Base-by-base conservation (phyloP, 306 rosid species). In the Sicyos baderoa region DNA sequence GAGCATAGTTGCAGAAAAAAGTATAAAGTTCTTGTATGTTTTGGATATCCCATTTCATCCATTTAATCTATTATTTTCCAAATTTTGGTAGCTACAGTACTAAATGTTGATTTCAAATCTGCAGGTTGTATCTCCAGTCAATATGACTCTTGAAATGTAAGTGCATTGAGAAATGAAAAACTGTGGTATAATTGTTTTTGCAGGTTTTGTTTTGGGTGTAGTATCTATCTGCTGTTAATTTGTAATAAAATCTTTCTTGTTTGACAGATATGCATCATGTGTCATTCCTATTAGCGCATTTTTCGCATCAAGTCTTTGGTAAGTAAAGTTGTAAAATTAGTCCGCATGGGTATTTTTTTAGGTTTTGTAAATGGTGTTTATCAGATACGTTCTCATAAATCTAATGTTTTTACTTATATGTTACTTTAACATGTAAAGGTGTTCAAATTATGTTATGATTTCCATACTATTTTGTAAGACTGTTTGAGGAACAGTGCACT, bases 221-320 rank as follows among this genome's bases (percentile, higher is more conserved):
- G 35, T 29, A 29, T 29, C 35, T 3, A 29, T 29, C 35, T 29
- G 2, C 35, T 29, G 2, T 29, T 29, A 29, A 29, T 29, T 4
- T 29, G 35, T 29, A 29, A 29, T 29, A 29, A 29, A 5, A 5
- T 13, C 53, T 51, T 72, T 72, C 23, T 68, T 70, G 57, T 12
- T 79, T 82, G 76, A 65, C 95, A 92, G 97, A 86, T 92, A 92
- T 75, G 95, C 87, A 78, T 89, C 95, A 1, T 85, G 98, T 82
- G 98, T 92, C 64, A 71, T 92, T 74, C 98, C 96, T 6, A 92
- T 89, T 48, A 89, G 98, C 75, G 98, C 93, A 21, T 92, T 89
- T 87, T 89, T 92, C 69, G 98, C 98, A 19, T 89, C 96, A 70
- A 92, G 98, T 75, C 96, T 92, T 53, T 92, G 96, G 96, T 92